Evolutionary conservation across 257 asterid genomes (phyloP).

Genomic region (Solanum sitiens): DNA sequence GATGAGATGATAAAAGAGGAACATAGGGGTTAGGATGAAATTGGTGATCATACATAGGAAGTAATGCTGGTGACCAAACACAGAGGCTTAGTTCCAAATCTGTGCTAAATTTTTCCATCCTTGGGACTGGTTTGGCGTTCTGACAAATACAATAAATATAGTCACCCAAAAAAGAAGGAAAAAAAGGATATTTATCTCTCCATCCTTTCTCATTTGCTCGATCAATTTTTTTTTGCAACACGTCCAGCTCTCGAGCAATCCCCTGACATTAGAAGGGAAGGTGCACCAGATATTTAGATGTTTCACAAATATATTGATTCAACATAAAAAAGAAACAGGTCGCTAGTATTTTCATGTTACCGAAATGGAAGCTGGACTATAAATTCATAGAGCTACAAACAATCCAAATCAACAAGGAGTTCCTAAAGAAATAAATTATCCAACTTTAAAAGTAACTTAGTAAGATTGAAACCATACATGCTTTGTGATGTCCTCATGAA

Average conservation of each 20-base stretch:
- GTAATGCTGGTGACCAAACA: background rate
- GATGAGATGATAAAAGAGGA: background rate
- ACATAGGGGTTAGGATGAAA: background rate
- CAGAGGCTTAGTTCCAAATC: background rate
- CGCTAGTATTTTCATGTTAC: background rate
- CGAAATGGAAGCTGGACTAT: background rate
- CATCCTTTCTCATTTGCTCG: constrained; percentile 82
- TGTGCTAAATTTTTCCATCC: background rate
- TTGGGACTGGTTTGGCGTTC: background rate
- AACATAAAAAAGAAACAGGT: background rate
- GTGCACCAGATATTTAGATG: background rate
- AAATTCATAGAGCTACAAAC: background rate
- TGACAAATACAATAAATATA: background rate
- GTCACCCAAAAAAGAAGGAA: background rate
- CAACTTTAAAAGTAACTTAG: background rate
- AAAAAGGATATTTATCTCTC: constrained; percentile 80
- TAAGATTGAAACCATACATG: constrained; percentile 34
- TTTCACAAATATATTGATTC: background rate
- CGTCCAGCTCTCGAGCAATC: constrained; percentile 52
- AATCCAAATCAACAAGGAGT: background rate
- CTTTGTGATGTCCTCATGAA: constrained; percentile 65
- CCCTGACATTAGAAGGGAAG: constrained; percentile 30
- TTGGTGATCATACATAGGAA: background rate
- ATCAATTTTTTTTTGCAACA: constrained; percentile 33
- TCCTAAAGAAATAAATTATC: background rate